Conservation (phyloP, 2,329 filamentous ascomycete genomes). For the Graphilbum fragrans region DNA sequence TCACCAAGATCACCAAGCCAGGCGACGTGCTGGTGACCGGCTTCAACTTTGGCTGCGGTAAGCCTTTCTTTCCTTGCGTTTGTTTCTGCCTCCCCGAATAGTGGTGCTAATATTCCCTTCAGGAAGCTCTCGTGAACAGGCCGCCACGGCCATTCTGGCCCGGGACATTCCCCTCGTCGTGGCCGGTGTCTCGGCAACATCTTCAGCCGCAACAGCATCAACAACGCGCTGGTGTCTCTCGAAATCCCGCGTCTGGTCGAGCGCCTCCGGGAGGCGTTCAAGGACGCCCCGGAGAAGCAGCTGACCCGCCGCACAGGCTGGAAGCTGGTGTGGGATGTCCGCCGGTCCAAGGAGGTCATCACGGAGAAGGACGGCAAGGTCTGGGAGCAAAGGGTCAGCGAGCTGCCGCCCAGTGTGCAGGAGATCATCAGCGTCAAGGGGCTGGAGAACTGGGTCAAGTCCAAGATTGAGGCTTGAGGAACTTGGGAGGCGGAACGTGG, state of each 20-base stretch:
- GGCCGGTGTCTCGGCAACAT: constrained; percentile 71
- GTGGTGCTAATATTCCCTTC: not conserved
- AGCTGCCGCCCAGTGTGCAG: constrained; percentile 52
- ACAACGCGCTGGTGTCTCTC: constrained; percentile 63
- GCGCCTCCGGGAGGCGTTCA: constrained; percentile 50
- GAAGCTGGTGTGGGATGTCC: constrained; percentile 73
- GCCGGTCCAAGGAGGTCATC: constrained; percentile 56
- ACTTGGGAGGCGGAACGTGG: no score
- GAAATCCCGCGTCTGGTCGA: constrained; percentile 57
- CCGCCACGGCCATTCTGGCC: constrained; percentile 75
- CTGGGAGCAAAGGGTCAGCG: constrained; percentile 67
- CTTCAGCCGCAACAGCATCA: constrained; percentile 41
- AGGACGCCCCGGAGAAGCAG: constrained; percentile 28
- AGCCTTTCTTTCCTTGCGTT: not conserved
- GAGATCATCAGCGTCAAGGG: constrained; percentile 71
- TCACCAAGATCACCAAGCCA: constrained; percentile 47
- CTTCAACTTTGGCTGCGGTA: constrained; percentile 82
- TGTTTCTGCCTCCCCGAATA: not conserved
- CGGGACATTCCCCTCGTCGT: constrained; percentile 72
- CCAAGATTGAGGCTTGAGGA: constrained; percentile 46
- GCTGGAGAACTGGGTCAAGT: constrained; percentile 72
- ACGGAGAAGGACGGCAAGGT: constrained; percentile 46
- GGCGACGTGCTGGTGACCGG: constrained; percentile 77
- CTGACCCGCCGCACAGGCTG: constrained; percentile 69
- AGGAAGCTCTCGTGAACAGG: constrained; percentile 61